These are phyloP conservation scores for Heritiera littoralis DNA, from an alignment of 345 rosid genomes.

Conservation along the genomic window DNA sequence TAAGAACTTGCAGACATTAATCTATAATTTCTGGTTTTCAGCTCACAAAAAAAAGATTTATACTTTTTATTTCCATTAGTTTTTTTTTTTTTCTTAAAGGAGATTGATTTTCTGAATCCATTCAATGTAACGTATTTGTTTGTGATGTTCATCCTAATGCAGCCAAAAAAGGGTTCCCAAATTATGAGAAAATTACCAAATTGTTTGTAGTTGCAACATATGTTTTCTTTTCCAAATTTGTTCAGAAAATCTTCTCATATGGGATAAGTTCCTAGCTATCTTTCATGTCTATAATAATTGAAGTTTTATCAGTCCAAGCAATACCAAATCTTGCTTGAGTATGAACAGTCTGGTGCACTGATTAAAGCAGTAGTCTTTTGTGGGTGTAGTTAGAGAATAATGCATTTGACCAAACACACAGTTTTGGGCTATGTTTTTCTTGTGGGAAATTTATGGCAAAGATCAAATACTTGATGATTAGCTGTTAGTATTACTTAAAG, in stretches of 20 bases:
- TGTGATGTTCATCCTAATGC: not conserved
- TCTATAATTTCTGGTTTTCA: not conserved
- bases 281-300: no score
- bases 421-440: no score
- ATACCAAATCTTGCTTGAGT: slow-evolving; percentile 3
- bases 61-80: no score
- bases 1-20: not conserved
- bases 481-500: no score
- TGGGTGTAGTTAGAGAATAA: slow-evolving; percentile 3
- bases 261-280: not conserved
- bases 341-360: not conserved
- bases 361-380: not conserved
- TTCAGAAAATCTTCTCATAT: not conserved
- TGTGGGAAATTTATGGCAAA: no score
- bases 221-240: not conserved
- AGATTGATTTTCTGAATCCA: not conserved
- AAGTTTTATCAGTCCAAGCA: slow-evolving; percentile 9
- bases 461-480: no score
- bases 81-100: not conserved
- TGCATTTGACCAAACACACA: slow-evolving; percentile 16
- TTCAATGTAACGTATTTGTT: not conserved
- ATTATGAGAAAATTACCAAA: not conserved
- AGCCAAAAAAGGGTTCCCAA: not conserved
- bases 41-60: not conserved
- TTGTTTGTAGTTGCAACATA: not conserved